phyloP scores from a whole-genome alignment of 495 filamentous ascomycete genomes.

The Friedmanniomyces simplex region DNA sequence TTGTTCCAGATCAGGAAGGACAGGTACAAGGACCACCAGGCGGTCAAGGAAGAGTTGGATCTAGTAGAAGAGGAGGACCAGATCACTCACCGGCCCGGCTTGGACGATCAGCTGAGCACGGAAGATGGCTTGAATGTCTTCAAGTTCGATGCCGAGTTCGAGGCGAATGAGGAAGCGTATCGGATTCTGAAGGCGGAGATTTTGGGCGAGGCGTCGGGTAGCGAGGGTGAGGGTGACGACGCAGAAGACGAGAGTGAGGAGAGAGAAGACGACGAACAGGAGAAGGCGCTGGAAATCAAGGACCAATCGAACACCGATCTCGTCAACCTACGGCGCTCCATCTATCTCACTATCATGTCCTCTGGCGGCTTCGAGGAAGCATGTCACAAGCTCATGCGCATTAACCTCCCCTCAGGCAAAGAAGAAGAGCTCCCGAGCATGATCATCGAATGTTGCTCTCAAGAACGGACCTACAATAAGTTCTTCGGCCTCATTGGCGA shows the following conservation, averaged over 20 bases:
- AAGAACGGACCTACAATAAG: slow-evolving; percentile 91
- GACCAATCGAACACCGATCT: slow-evolving; percentile 94
- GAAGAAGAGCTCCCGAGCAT: slow-evolving; percentile 88
- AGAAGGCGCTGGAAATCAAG: slow-evolving; percentile 78
- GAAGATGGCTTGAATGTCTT: slow-evolving; percentile 88
- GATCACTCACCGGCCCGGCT: slow-evolving; percentile 70
- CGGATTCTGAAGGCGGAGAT: slow-evolving; percentile 85
- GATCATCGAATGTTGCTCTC: slow-evolving; percentile 91
- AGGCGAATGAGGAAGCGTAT: slow-evolving; percentile 85
- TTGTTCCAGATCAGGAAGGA: slow-evolving; percentile 95
- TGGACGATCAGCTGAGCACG: slow-evolving; percentile 67
- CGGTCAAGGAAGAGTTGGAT: slow-evolving; percentile 86
- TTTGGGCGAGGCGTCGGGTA: slow-evolving; percentile 77
- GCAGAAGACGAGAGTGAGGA: slow-evolving; percentile 65
- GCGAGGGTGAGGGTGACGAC: slow-evolving; percentile 57
- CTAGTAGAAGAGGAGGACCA: slow-evolving; percentile 95
- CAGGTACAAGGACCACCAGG: slow-evolving; percentile 86
- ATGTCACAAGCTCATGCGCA: slow-evolving; percentile 62
- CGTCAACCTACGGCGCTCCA: slow-evolving; percentile 82
- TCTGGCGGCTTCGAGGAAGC: slow-evolving; percentile 91
- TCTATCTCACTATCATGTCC: slow-evolving; percentile 96
- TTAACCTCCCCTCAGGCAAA: slow-evolving; percentile 76
- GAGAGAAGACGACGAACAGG: slow-evolving; percentile 68
- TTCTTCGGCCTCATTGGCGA: slow-evolving; percentile 94
- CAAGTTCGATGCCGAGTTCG: slow-evolving; percentile 83